Conservation (phyloP, 768 basidiomycete genomes). For the Boletellus ananiceps region DNA sequence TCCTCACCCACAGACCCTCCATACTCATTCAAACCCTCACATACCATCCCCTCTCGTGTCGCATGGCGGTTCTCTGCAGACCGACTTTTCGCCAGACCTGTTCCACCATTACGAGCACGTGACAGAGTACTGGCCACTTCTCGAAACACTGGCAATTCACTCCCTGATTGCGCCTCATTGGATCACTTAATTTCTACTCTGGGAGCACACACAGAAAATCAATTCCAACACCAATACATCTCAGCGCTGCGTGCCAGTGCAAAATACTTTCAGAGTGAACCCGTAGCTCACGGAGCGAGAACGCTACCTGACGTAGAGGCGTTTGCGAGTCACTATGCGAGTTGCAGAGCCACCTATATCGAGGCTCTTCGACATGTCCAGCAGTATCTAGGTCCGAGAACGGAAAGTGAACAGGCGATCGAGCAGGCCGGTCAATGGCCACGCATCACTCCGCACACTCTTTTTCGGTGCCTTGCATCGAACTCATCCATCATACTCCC, state of each 20-base stretch:
- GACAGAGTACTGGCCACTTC: not conserved
- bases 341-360: not conserved
- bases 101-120: not conserved
- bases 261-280: not conserved
- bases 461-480: constrained; percentile 29
- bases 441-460: constrained; percentile 23
- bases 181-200: not conserved
- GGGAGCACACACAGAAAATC: not conserved
- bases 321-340: constrained; percentile 1
- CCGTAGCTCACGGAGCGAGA: not conserved
- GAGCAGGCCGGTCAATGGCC: constrained; percentile 32
- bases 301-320: not conserved
- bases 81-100: constrained; percentile 2
- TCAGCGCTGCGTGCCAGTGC: not conserved
- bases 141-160: not conserved
- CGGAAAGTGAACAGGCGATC: constrained; percentile 10
- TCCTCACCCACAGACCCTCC: not conserved
- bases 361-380: not conserved
- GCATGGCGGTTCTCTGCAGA: not conserved
- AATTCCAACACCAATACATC: not conserved
- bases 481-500: constrained; percentile 9
- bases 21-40: not conserved
- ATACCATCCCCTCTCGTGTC: not conserved
- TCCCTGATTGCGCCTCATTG: not conserved
- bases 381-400: constrained; percentile 9